Percentiles rank a stretch among this genome's conserved stretches.
These are phyloP conservation scores for Insectozyma bohioensis DNA, from an alignment of 1,139 yeast species.

Conservation along the genomic window DNA sequence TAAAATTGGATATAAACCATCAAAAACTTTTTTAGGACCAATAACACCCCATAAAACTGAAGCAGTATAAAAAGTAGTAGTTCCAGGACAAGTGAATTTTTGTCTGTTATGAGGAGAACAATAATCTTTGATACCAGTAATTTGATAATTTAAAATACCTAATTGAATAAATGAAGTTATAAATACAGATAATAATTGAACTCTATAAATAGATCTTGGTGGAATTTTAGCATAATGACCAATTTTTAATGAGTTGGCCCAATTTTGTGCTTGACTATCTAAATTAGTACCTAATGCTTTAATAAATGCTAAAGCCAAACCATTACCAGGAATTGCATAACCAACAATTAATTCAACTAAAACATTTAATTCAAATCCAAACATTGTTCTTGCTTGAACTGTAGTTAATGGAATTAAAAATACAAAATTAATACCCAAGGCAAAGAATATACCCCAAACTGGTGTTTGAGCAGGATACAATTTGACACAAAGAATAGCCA, in stretches of 20 bases:
- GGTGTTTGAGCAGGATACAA: slow-evolving; percentile 51
- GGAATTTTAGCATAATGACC: slow-evolving; percentile 65
- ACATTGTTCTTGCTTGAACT: slow-evolving; percentile 55
- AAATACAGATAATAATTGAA: slow-evolving; percentile 48
- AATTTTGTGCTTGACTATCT: slow-evolving; percentile 58
- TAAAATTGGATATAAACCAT: slow-evolving; percentile 45
- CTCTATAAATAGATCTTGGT: slow-evolving; percentile 60
- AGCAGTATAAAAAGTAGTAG: slow-evolving; percentile 50
- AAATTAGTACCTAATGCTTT: slow-evolving; percentile 60
- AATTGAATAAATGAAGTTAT: slow-evolving; percentile 48
- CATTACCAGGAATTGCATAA: slow-evolving; percentile 62
- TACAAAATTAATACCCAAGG: slow-evolving; percentile 51
- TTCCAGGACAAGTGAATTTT: slow-evolving; percentile 50
- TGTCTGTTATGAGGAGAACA: slow-evolving; percentile 44
- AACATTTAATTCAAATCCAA: slow-evolving; percentile 52
- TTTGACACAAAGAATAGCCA: slow-evolving; percentile 49
- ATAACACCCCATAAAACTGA: slow-evolving; percentile 66
- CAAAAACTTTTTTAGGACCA: slow-evolving; percentile 60
- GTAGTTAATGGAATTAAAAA: slow-evolving; percentile 53
- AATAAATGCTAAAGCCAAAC: slow-evolving; percentile 55
- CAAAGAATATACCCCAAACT: slow-evolving; percentile 57
- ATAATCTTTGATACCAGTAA: slow-evolving; percentile 42
- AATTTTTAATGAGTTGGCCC: slow-evolving; percentile 52
- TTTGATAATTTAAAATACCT: slow-evolving; percentile 54
- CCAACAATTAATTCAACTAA: slow-evolving; percentile 61